Conservation (phyloP, 495 filamentous ascomycete species). For the Aspergillus sclerotioniger region DNA sequence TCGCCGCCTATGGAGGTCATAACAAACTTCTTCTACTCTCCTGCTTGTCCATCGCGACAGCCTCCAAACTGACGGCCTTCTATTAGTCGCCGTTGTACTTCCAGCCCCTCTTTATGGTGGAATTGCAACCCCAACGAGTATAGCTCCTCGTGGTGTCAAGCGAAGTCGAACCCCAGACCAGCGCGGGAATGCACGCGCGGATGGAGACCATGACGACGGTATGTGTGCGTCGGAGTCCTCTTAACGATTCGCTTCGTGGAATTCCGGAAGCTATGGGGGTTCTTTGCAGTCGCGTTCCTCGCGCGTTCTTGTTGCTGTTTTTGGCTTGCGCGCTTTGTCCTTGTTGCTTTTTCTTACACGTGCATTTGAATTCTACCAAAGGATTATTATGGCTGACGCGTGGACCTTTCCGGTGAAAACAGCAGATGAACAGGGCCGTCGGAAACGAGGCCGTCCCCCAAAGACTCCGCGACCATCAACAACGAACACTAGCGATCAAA, state of each 20-base stretch:
- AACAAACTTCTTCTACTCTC: slow-evolving; percentile 12
- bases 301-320: slow-evolving; percentile 7
- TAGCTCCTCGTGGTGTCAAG: slow-evolving; percentile 76
- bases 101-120: slow-evolving; percentile 41
- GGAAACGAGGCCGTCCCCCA: slow-evolving; percentile 86
- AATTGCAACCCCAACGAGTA: slow-evolving; percentile 36
- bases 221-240: slow-evolving; percentile 48
- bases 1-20: slow-evolving; percentile 15
- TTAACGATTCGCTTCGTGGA: slow-evolving; percentile 13
- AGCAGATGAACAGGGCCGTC: slow-evolving; percentile 69
- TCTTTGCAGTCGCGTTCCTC: slow-evolving; percentile 18
- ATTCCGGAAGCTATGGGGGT: not conserved
- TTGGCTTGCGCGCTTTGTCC: slow-evolving; percentile 8
- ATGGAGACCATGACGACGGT: slow-evolving; percentile 78
- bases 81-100: slow-evolving; percentile 42
- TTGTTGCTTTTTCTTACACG: not conserved
- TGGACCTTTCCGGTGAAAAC: not conserved
- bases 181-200: slow-evolving; percentile 58
- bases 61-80: slow-evolving; percentile 42
- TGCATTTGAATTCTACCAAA: not conserved
- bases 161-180: slow-evolving; percentile 88
- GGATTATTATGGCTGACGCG: slow-evolving; percentile 10
- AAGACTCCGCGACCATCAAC: slow-evolving; percentile 55
- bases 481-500: slow-evolving; percentile 41
- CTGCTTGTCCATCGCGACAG: slow-evolving; percentile 26